A percentile compares a stretch with the other conserved stretches of the same genome.
Evolutionary conservation across 768 basidiomycete species (phyloP).

Genomic region (Royoungia palumana): DNA sequence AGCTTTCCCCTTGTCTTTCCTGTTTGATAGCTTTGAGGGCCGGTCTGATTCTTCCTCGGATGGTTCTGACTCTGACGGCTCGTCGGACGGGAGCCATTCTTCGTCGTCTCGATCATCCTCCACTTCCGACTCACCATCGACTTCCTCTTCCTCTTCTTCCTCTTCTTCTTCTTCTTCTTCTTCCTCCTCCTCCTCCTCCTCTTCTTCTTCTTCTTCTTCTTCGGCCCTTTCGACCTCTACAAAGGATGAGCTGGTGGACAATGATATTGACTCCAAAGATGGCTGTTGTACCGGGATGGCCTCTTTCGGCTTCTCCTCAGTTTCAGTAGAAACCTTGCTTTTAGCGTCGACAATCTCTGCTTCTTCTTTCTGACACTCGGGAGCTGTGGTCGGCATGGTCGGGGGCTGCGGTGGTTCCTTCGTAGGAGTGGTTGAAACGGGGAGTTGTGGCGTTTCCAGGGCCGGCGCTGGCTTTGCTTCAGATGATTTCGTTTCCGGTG

Average conservation of each 20-base stretch:
- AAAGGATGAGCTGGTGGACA: slow-evolving; percentile 44
- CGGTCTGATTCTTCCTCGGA: slow-evolving; percentile 26
- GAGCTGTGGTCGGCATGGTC: neutral
- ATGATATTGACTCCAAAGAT: slow-evolving; percentile 38
- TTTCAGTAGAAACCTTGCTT: neutral
- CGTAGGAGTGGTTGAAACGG: slow-evolving; percentile 11
- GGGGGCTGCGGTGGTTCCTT: slow-evolving; percentile 9
- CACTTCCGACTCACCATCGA: too few species aligned
- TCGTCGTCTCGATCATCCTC: slow-evolving; percentile 14
- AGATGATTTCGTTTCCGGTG: slow-evolving; percentile 16
- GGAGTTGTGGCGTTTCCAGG: neutral
- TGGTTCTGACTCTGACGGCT: slow-evolving; percentile 32
- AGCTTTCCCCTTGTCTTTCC: slow-evolving; percentile 20
- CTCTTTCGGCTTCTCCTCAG: slow-evolving; percentile 11
- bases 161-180: slow-evolving; percentile 19
- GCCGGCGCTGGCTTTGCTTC: slow-evolving; percentile 10
- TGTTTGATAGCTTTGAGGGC: slow-evolving; percentile 9
- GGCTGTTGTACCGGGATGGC: slow-evolving; percentile 6
- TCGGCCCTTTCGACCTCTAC: slow-evolving; percentile 27
- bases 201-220: slow-evolving; percentile 30
- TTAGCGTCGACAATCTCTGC: neutral
- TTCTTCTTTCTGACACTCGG: slow-evolving; percentile 1
- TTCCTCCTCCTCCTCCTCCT: slow-evolving; percentile 22
- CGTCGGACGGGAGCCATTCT: slow-evolving; percentile 26
- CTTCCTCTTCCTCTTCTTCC: neutral